Evolutionary conservation across 768 basidiomycete species (phyloP).

Genomic region (Lentinula aciculospora): DNA sequence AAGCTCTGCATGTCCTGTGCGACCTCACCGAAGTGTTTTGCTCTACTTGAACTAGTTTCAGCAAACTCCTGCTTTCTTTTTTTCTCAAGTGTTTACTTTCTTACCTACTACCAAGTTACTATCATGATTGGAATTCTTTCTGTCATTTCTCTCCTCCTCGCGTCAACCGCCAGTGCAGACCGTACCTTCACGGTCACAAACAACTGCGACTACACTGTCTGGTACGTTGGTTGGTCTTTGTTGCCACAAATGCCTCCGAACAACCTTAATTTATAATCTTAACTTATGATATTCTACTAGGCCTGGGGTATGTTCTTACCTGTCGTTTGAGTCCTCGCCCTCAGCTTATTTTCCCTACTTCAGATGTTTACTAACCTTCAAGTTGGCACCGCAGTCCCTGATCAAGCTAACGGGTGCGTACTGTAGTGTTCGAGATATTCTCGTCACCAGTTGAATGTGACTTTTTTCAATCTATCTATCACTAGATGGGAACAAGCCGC

Average conservation of each 20-base stretch:
- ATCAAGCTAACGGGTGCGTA: conserved; percentile 27
- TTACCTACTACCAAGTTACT: neutral
- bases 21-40: neutral
- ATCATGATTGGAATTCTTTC: conserved; percentile 3
- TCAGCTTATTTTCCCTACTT: conserved; percentile 10
- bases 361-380: conserved; percentile 39
- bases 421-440: no score
- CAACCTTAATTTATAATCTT: no score
- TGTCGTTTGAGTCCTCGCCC: no score
- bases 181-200: conserved; percentile 8
- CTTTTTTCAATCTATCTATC: neutral
- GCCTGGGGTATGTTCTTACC: conserved; percentile 34
- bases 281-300: conserved; percentile 17
- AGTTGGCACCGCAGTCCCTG: conserved; percentile 30
- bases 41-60: neutral
- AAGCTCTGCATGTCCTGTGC: neutral
- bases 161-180: neutral
- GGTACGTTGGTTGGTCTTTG: no score
- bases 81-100: neutral
- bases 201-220: conserved; percentile 41
- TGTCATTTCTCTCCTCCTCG: neutral
- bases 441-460: no score
- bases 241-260: no score
- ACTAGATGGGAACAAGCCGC: conserved; percentile 25
- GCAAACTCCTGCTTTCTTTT: neutral